phyloP scores from a whole-genome alignment of 768 basidiomycete species.

The Amanita jacksonii region DNA sequence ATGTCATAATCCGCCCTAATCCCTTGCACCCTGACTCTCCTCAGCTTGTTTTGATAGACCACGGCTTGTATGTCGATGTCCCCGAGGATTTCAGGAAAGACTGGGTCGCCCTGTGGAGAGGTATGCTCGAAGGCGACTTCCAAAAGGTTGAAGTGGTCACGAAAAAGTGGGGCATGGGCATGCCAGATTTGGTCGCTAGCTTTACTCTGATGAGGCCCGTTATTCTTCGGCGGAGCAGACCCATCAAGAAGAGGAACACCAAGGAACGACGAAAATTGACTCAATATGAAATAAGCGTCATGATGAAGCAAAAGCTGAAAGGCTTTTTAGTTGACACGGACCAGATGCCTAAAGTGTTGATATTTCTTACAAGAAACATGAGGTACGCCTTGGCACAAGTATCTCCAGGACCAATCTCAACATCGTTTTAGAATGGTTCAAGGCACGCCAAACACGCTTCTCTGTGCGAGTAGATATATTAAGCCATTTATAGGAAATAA shows the following conservation, averaged over 20 bases:
- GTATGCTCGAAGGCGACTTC: constrained; percentile 49
- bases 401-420: neutral
- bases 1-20: constrained; percentile 62
- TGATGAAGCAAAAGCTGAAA: constrained; percentile 59
- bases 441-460: constrained; percentile 19
- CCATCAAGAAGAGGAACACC: constrained; percentile 15
- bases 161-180: constrained; percentile 55
- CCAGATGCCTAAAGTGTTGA: constrained; percentile 66
- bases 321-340: constrained; percentile 66
- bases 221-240: constrained; percentile 28
- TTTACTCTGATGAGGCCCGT: constrained; percentile 62
- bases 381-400: neutral
- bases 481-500: constrained; percentile 49
- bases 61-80: constrained; percentile 80
- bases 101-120: constrained; percentile 73
- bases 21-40: constrained; percentile 34
- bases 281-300: constrained; percentile 60
- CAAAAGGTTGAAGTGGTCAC: constrained; percentile 41
- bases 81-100: constrained; percentile 58
- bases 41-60: constrained; percentile 82
- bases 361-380: constrained; percentile 65
- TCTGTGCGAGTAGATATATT: constrained; percentile 8
- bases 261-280: constrained; percentile 29
- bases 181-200: constrained; percentile 66
- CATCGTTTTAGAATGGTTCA: constrained; percentile 48